Percentiles rank a stretch among this genome's conserved stretches.
Conservation (phyloP, 169 alveolate genomes). For the Amoebophrya sp. region DNA sequence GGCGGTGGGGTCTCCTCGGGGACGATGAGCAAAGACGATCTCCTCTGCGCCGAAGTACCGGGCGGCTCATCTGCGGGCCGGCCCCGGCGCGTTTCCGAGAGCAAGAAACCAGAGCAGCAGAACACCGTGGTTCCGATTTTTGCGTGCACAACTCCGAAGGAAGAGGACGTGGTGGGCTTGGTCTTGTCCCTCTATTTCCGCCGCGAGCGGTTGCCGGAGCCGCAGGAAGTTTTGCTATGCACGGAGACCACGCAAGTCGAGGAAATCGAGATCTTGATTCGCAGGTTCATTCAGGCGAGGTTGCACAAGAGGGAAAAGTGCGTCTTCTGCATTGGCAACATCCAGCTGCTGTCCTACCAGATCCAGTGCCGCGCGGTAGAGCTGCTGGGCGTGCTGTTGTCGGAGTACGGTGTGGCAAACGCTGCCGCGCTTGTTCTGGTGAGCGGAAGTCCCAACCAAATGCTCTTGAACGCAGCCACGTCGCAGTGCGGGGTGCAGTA, state of each 20-base stretch:
- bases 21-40: neutral
- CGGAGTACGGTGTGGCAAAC: neutral
- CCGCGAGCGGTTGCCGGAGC: neutral
- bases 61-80: neutral
- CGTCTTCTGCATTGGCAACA: neutral
- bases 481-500: conserved; percentile 3
- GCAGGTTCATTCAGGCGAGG: neutral
- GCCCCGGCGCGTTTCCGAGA: neutral
- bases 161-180: neutral
- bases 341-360: neutral
- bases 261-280: neutral
- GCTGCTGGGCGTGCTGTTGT: neutral
- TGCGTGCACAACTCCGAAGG: neutral
- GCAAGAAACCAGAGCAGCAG: no score
- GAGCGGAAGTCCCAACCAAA: neutral
- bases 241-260: neutral
- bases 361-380: neutral
- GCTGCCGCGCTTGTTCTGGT: neutral
- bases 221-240: neutral
- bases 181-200: neutral
- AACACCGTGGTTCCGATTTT: neutral
- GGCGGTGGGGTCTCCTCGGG: neutral
- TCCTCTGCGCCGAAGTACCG: neutral
- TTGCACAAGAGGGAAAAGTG: neutral
- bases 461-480: neutral